Percentiles rank a stretch among this genome's conserved stretches.
These are phyloP conservation scores for Hypoxylon perforatum DNA, from an alignment of 495 filamentous ascomycete genomes.

Conservation along the genomic window DNA sequence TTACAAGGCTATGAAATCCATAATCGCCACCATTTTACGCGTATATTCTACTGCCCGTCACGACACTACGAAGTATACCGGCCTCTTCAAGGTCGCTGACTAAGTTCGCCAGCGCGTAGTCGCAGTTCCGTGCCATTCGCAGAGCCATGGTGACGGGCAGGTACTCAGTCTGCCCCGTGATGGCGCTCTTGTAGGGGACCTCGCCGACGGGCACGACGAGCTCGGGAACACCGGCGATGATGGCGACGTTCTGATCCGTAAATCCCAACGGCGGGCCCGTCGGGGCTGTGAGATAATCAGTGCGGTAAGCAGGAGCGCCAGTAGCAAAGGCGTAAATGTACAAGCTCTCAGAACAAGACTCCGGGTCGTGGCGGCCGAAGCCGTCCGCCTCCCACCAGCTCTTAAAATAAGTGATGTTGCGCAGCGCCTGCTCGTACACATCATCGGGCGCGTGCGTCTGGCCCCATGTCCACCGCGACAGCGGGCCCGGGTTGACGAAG, in stretches of 20 bases:
- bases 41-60: not conserved
- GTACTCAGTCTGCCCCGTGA: conserved; percentile 2
- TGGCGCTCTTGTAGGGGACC: conserved; percentile 1
- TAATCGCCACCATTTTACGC: not conserved
- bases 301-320: not conserved
- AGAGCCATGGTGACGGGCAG: conserved; percentile 1
- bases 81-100: not conserved
- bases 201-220: not conserved
- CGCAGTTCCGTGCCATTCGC: not conserved
- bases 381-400: conserved; percentile 2
- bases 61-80: not conserved
- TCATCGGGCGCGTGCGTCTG: not conserved
- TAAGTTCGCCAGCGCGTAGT: not conserved
- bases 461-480: conserved; percentile 2
- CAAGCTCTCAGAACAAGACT: conserved; percentile 1
- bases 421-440: not conserved
- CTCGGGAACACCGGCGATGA: not conserved
- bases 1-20: not conserved
- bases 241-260: not conserved
- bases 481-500: not conserved
- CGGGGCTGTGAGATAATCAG: not conserved
- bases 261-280: not conserved
- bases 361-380: not conserved
- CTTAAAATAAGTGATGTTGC: not conserved
- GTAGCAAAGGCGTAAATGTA: not conserved